Conservation (phyloP, 2,329 filamentous ascomycete species). For the Ascochyta rabiei region DNA sequence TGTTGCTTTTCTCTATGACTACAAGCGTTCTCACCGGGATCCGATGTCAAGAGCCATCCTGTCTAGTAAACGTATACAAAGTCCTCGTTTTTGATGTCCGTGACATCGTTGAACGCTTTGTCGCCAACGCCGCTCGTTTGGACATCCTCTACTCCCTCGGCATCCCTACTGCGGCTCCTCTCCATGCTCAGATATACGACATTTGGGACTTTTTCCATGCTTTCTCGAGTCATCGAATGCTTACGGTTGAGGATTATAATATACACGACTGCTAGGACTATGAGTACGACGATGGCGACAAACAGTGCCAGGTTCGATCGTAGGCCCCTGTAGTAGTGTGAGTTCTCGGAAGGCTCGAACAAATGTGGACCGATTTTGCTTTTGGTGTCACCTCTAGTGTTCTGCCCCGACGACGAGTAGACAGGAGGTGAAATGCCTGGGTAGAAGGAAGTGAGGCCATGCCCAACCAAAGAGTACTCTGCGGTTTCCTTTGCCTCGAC, state of each 20-base stretch:
- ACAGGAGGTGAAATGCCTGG: constrained; percentile 66
- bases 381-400: constrained; percentile 73
- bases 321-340: constrained; percentile 63
- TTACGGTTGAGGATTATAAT: constrained; percentile 61
- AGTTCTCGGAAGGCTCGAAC: constrained; percentile 66
- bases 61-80: constrained; percentile 64
- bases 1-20: not conserved
- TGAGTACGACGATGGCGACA: constrained; percentile 62
- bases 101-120: constrained; percentile 63
- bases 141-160: constrained; percentile 34
- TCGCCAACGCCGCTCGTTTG: constrained; percentile 47
- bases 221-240: constrained; percentile 61
- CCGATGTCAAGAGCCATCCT: not conserved
- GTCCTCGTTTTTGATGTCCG: constrained; percentile 67
- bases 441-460: constrained; percentile 66
- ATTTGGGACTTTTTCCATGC: constrained; percentile 64
- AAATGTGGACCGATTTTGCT: constrained; percentile 70
- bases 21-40: not conserved
- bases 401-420: constrained; percentile 66
- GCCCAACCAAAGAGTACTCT: constrained; percentile 63
- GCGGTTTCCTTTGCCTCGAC: constrained; percentile 54
- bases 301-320: constrained; percentile 67
- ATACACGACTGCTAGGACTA: constrained; percentile 54
- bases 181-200: constrained; percentile 67
- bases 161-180: constrained; percentile 52